Evolutionary conservation across 176 grass and related monocot species (phyloP), one percentile per base, ranked within the genome.

Genomic region (Eragrostis curvula): DNA sequence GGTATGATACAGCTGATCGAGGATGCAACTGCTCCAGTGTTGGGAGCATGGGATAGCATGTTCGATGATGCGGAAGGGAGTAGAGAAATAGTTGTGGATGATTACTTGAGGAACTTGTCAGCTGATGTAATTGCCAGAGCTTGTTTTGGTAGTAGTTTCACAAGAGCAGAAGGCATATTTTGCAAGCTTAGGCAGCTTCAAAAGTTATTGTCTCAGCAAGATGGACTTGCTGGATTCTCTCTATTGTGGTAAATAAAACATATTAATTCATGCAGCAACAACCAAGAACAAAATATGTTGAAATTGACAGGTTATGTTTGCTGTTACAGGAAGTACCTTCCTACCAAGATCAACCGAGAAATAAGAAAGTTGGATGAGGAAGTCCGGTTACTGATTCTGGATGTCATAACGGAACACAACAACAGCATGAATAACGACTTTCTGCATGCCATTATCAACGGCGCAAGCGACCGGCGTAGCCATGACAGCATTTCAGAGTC

Each of bases 71-170:
- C 45, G 5, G 84, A 62, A 74, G 88, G 78, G 7, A 83, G 57
- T 55, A 63, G 42, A 14, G 94, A 97, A 84, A 93, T 97, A 85
- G 81, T 88, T 51, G 83, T 96, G 5, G 85, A 90, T 68, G 81
- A 81, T 53, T 83, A 91, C 29, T 68, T 96, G 88, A 74, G 72
- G 80, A 87, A 45, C 53, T 87, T 96, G 60, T 96, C 90, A 18
- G 88, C 83, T 27, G 89, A 96, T 80, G 59, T 96, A 8, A 86
- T 96, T 44, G 63, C 94, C 21, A 89, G 77, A 85, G 80, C 86
- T 81, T 93, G 84, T 88, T 97, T 97, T 13, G 90, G 94, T 1
- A 89, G 87, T 73, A 91, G 94, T 73, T 96, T 90, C 36, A 51
- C 80, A n/a, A 84, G 79, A 87, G 88, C 90, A 1, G 79, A 93